A percentile compares a stretch with the other conserved stretches of the same genome.
phyloP scores from a whole-genome alignment of 495 filamentous ascomycete species.

The Arthonia radiata region DNA sequence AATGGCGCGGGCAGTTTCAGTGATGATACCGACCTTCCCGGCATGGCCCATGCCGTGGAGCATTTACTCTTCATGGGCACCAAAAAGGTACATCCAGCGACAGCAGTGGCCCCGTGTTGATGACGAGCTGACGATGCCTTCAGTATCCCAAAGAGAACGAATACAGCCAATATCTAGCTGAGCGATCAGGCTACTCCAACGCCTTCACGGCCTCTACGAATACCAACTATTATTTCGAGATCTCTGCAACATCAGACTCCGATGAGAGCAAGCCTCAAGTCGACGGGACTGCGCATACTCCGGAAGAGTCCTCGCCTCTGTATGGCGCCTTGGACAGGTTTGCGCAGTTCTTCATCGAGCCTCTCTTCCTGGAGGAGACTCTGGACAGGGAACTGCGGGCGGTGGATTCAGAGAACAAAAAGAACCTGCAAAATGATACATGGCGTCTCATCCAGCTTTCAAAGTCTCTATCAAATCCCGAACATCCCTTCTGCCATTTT shows the following conservation, averaged over 20 bases:
- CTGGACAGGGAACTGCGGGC: constrained; percentile 77
- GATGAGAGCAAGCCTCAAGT: constrained; percentile 21
- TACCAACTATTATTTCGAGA: constrained; percentile 96
- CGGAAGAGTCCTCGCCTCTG: constrained; percentile 32
- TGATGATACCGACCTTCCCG: constrained; percentile 76
- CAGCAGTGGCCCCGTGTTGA: not conserved
- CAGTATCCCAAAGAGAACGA: constrained; percentile 87
- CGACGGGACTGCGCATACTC: constrained; percentile 7
- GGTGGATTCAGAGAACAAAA: constrained; percentile 98
- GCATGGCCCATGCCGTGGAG: constrained; percentile 77
- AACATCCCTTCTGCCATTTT: constrained; percentile 88
- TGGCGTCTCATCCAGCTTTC: constrained; percentile 87
- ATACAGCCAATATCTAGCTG: constrained; percentile 77
- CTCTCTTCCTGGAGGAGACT: constrained; percentile 72
- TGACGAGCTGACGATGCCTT: constrained; percentile 2
- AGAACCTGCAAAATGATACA: constrained; percentile 86
- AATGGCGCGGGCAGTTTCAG: constrained; percentile 93
- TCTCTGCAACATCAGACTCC: constrained; percentile 41
- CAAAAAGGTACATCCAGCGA: constrained; percentile 39
- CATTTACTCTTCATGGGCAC: constrained; percentile 97
- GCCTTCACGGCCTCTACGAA: constrained; percentile 83
- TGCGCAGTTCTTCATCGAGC: constrained; percentile 88
- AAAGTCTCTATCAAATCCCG: constrained; percentile 70
- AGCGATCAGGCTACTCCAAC: constrained; percentile 77
- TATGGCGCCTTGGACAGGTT: constrained; percentile 86